Base-by-base conservation (phyloP, 371 early-diverging fungal genomes). In the Mucor irregularis region DNA sequence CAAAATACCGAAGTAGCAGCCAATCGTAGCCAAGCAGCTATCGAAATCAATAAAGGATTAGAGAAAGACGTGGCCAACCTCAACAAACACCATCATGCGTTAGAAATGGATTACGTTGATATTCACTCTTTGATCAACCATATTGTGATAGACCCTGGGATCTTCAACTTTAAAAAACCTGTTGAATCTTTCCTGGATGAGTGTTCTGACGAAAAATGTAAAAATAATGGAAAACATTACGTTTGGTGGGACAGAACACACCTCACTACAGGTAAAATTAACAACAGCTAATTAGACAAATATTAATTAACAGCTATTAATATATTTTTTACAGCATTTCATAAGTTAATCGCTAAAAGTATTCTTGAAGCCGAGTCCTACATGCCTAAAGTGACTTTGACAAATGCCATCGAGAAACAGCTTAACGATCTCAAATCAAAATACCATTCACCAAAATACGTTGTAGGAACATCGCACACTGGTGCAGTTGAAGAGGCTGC, bases 211-310 rank as follows among this genome's bases (percentile, higher is more conserved):
- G 26, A 46, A 3, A 53, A 52, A 1, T 63, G 59, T 8, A 42
- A 53, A 38, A 17, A 5, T 6, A 34, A 55, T 3, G 61, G 51
- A 16, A 51, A 69, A 31, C 64, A 68, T 30, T 78, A 69, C 49
- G 47, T 78, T 31, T 78, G 79, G 79, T 75, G 75, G 73, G 79
- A 78, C 48, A 52, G 56, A 8, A 66, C 70, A 5, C 79, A 75
- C 51, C 61, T 73, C 47, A 75, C 79, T 9, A 66, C 72, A 44
- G 73, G 73, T 71, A 64, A 55, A 49, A n/a, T n/a, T n/a, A n/a
- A n/a, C n/a, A n/a, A n/a, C n/a, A n/a, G n/a, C n/a, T n/a, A n/a
- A n/a, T n/a, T 14, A 1, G n/a, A 31, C 31, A 31, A 6, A 11
- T 6, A 31, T 4, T 34, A 34, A 13, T 14, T 10, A 4, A 11